Base-by-base conservation (phyloP, 1,284 basidiomycete genomes). In the Trichosporon inkin region DNA sequence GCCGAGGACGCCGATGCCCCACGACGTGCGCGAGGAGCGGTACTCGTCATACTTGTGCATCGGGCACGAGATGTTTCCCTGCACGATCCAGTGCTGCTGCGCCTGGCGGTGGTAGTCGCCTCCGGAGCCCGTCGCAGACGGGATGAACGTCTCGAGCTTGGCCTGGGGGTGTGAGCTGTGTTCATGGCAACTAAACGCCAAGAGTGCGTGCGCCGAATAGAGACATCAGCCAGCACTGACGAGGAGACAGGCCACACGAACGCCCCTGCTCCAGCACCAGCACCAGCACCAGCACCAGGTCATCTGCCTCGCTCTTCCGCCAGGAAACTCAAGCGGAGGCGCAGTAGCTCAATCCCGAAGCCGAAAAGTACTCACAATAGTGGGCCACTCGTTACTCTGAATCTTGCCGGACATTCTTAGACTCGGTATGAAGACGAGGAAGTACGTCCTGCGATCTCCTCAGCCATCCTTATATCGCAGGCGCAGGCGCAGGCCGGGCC, bases 91-190 rank as follows among this genome's bases (percentile, higher is more conserved):
- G 69, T 78, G 77, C 39, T 74, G 71, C 36, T 62, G 62, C 53
- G 64, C 66, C 65, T 75, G 75, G 56, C 80, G 75, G 69, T 82
- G 82, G 70, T 83, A 83, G 69, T 83, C 82, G 20, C 82, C 82
- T 34, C 82, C 82, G 10, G 77, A 77, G n/a, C 78, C 78, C 58
- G 74, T 69, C 14, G 72, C 68, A 40, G 68, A 68, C 11, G 79
- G 79, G 60, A 80, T 77, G 61, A 80, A 80, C 10, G 78, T 78
- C 68, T 80, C 79, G 60, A 80, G 68, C 63, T 71, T 74, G 62
- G 62, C 67, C 76, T 76, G 61, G 35, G n/a, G n/a, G 44, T 35
- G 24, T 32, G 22, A 51, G 41, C 34, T 39, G 19, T n/a, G 20
- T 16, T 6, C 52, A 2, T 10, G 41, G 8, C 37, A 34, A 20